Evolutionary conservation across 441 rosid species (phyloP).

Genomic region (Hura crepitans): DNA sequence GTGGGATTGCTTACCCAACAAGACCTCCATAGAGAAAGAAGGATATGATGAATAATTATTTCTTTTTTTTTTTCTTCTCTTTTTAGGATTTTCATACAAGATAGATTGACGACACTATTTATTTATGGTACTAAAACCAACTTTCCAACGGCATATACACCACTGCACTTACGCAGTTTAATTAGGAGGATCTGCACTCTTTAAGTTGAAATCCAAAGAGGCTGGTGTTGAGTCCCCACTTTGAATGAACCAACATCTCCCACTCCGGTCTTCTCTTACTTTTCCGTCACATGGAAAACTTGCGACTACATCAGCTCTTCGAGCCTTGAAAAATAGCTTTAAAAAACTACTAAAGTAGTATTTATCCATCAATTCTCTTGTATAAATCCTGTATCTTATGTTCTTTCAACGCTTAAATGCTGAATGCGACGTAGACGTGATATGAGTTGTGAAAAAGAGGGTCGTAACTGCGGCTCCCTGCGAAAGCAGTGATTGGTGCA

Average conservation of each 20-base stretch:
- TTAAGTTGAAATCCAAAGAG: constrained; percentile 14
- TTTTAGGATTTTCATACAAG: constrained; percentile 32
- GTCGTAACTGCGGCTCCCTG: constrained; percentile 84
- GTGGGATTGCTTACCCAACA: constrained; percentile 42
- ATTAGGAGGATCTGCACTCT: constrained; percentile 33
- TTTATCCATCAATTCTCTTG: constrained; percentile 15
- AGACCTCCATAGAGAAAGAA: constrained; percentile 30
- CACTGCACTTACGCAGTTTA: constrained; percentile 52
- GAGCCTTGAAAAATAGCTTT: constrained; percentile 43
- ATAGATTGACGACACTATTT: constrained; percentile 23
- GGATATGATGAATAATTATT: constrained; percentile 12
- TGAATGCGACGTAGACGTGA: constrained; percentile 53
- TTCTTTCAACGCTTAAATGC: constrained; percentile 43
- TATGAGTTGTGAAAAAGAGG: constrained; percentile 79
- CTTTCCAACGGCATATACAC: constrained; percentile 40
- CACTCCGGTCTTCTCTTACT: constrained; percentile 29
- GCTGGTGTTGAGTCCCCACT: constrained; percentile 73
- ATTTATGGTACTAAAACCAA: constrained; percentile 32
- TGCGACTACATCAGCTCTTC: constrained; percentile 51
- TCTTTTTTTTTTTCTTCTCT: constrained; percentile 3
- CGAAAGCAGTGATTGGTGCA: constrained; percentile 12
- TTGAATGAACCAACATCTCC: constrained; percentile 79
- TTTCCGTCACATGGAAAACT: constrained; percentile 23
- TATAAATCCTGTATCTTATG: constrained; percentile 31
- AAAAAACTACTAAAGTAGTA: constrained; percentile 32